phyloP scores from a whole-genome alignment of 2,329 filamentous ascomycete genomes.

The Furcasterigmium sp. region DNA sequence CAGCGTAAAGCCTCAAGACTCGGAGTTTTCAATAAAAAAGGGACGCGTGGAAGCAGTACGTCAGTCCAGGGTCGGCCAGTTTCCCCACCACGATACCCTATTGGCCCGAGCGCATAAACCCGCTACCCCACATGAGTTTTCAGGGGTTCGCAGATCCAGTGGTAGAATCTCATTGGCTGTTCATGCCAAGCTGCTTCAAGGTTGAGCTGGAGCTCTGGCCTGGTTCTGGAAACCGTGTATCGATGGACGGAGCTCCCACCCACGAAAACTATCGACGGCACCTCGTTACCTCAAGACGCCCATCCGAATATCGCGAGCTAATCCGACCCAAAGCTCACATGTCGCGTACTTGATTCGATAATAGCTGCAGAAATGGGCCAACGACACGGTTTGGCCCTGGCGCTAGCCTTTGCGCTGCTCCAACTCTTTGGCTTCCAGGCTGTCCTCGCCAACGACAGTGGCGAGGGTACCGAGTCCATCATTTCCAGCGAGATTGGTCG shows the following conservation, averaged over 20 bases:
- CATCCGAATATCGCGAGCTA: neutral
- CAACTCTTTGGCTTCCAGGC: slow-evolving; percentile 14
- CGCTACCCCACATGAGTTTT: no score
- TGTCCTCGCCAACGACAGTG: slow-evolving; percentile 10
- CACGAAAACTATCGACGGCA: neutral
- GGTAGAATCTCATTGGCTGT: no score
- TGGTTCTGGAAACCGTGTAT: neutral
- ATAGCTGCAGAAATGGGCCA: slow-evolving; percentile 14
- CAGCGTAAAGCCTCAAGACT: no score
- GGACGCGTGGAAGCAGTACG: no score
- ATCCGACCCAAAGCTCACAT: slow-evolving; percentile 5
- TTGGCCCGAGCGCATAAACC: no score
- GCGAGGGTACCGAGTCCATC: slow-evolving; percentile 25
- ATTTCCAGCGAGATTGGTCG: slow-evolving; percentile 44
- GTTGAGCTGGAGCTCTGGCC: neutral
- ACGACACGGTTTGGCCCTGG: slow-evolving; percentile 18
- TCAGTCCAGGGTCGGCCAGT: no score
- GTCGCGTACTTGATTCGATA: slow-evolving; percentile 5
- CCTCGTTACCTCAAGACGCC: no score
- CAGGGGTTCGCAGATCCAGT: no score
- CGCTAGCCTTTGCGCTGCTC: slow-evolving; percentile 16
- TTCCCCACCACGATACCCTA: no score
- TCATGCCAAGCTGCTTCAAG: no score
- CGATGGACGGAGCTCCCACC: neutral
- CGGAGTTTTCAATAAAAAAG: no score